Conservation (phyloP, 352 stramenopile genomes). For the Phytophthora brassicae region DNA sequence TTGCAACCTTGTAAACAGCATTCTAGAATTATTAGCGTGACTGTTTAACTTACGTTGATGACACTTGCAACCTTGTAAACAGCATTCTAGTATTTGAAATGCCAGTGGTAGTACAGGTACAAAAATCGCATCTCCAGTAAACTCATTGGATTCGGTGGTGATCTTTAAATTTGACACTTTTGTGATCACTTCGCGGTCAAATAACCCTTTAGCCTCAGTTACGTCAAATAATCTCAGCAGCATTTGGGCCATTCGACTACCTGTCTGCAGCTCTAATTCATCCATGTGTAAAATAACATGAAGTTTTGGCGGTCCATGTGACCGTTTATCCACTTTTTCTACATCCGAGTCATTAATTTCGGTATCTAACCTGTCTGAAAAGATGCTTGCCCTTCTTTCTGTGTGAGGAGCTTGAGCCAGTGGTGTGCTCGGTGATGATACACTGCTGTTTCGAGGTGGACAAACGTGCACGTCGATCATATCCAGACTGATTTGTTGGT, state of each 20-base stretch:
- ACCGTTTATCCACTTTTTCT: too few relatives aligned
- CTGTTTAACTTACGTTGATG: slow-evolving; percentile 13
- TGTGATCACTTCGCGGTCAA: slow-evolving; percentile 27
- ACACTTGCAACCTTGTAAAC: slow-evolving; percentile 59
- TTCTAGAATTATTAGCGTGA: slow-evolving; percentile 77
- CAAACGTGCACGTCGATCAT: slow-evolving; percentile 61
- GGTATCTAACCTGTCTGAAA: slow-evolving; percentile 19
- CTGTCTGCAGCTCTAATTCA: slow-evolving; percentile 50
- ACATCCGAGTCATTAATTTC: slow-evolving; percentile 7
- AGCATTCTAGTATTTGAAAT: slow-evolving; percentile 77
- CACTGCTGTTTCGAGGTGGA: slow-evolving; percentile 17
- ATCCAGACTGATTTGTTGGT: slow-evolving; percentile 59
- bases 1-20: slow-evolving; percentile 61
- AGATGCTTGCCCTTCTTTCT: slow-evolving; percentile 21
- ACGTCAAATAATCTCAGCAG: slow-evolving; percentile 35
- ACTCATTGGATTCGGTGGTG: slow-evolving; percentile 72
- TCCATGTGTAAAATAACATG: slow-evolving; percentile 48
- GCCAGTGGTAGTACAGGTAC: slow-evolving; percentile 61
- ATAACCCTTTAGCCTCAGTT: background rate
- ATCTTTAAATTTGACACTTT: slow-evolving; percentile 41
- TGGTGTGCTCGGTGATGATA: slow-evolving; percentile 20
- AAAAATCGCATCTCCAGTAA: slow-evolving; percentile 60
- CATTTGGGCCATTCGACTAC: slow-evolving; percentile 40
- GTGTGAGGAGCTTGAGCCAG: background rate
- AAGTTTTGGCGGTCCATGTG: slow-evolving; percentile 22